Evolutionary conservation across 768 basidiomycete species (phyloP), one percentile per base, ranked within the genome.

Genomic region (Cantharellus anzutake): DNA sequence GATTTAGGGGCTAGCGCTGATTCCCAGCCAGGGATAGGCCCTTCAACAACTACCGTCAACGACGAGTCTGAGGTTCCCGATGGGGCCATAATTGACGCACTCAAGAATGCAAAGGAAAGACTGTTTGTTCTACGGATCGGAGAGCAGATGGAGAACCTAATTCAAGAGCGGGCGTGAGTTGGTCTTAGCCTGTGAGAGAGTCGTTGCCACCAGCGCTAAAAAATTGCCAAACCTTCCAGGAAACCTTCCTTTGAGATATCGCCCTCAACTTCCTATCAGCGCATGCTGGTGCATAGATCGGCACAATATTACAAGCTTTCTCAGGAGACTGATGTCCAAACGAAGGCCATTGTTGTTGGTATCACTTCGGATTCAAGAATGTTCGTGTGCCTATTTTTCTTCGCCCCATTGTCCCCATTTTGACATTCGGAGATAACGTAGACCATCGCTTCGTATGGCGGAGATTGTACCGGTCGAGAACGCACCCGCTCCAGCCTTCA

Each of bases 101-200:
- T 91, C 63, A 80, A 76, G 70, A 83, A 82, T 76, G 55, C 64
- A 14, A 91, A 91, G 73, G 88, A 91, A 70, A 78, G 88, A 67
- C 76, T 91, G 63, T 91, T 82, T 70, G 86, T 91, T 53, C 73
- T 91, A 66, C 89, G 85, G 74, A 77, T 91, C n/a, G 88, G 86
- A 61, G 89, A 91, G 73, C 75, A 74, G 64, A 86, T 91, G 79
- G 88, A 91, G 72, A 71, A 72, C 57, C 76, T 91, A 67, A 86
- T 91, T 66, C 77, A 71, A 61, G 86, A 88, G 68, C 79, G 76
- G 66, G 80, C 78, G 86, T 84, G 63, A 60, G 82, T 76, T 5
- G 37, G 38, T 59, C 7, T 35, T 48, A 38, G 51, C 41, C n/a
- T 44, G n/a, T 51, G 37, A 39, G 50, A 35, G 53, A 60, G 29